phyloP scores from a whole-genome alignment of 2,329 filamentous ascomycete genomes.

The Pseudopyrenochaeta lycopersici region DNA sequence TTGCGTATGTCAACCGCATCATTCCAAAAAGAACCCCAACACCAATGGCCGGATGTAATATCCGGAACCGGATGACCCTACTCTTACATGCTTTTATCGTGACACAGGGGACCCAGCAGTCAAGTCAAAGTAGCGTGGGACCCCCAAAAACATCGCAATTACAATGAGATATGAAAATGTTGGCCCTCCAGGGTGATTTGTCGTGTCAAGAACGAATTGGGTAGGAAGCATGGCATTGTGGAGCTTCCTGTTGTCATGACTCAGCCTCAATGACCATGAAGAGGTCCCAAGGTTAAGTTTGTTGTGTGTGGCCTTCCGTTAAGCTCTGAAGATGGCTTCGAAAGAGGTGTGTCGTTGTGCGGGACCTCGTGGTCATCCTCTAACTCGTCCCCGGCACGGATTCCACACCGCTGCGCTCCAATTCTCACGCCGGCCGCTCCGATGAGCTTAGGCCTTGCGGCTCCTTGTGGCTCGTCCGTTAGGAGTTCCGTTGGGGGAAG shows the following conservation, averaged over 20 bases:
- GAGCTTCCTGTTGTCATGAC: background rate
- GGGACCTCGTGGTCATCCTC: background rate
- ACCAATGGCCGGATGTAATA: slow-evolving; percentile 15
- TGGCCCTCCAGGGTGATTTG: slow-evolving; percentile 6
- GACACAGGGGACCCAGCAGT: slow-evolving; percentile 20
- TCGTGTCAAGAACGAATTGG: slow-evolving; percentile 5
- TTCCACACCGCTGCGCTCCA: slow-evolving; percentile 1
- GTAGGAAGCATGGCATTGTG: slow-evolving; percentile 3
- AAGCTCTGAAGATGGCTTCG: background rate
- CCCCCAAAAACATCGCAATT: slow-evolving; percentile 28
- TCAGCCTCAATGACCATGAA: no score
- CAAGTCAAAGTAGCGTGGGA: background rate
- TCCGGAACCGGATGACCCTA: slow-evolving; percentile 17
- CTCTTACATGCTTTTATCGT: slow-evolving; percentile 32
- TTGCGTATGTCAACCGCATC: no score
- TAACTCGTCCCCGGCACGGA: background rate
- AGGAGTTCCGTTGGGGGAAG: slow-evolving; percentile 56
- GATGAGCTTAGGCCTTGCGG: slow-evolving; percentile 70
- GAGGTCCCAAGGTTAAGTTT: background rate
- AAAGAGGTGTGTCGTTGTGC: background rate
- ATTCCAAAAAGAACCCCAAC: slow-evolving; percentile 16
- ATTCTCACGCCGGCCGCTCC: slow-evolving; percentile 1
- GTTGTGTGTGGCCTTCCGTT: background rate
- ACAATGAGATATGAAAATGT: slow-evolving; percentile 29
- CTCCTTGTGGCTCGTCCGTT: slow-evolving; percentile 72